phyloP scores from a whole-genome alignment of 495 filamentous ascomycete species.

The Bacidia gigantensis region DNA sequence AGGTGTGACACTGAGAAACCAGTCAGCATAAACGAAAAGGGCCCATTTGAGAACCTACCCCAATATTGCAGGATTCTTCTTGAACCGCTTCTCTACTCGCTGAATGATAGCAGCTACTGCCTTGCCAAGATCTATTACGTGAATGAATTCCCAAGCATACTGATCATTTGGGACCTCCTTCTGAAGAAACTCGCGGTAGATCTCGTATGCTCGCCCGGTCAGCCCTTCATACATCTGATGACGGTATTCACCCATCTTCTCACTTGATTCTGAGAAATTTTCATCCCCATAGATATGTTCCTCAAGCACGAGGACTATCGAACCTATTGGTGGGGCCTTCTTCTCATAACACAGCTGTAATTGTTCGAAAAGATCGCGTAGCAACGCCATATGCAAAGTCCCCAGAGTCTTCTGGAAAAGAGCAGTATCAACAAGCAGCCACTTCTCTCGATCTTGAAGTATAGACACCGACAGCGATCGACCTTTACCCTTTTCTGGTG shows the following conservation, averaged over 20 bases:
- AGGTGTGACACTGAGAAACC: conserved; percentile 46
- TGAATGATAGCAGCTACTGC: conserved; percentile 67
- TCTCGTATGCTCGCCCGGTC: conserved; percentile 53
- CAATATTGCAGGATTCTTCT: conserved; percentile 78
- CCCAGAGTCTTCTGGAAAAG: conserved; percentile 61
- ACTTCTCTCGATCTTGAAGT: conserved; percentile 46
- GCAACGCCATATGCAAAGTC: conserved; percentile 64
- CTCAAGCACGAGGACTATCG: conserved; percentile 70
- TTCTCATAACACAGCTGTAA: conserved; percentile 77
- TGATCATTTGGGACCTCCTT: conserved; percentile 59
- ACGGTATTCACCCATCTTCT: conserved; percentile 54
- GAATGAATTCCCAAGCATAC: conserved; percentile 69
- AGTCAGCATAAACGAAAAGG: neutral
- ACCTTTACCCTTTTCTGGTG: conserved; percentile 42
- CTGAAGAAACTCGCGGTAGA: conserved; percentile 59
- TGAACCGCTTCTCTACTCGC: conserved; percentile 82
- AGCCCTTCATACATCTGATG: conserved; percentile 60
- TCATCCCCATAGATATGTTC: conserved; percentile 71
- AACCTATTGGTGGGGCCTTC: conserved; percentile 64
- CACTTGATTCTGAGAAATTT: conserved; percentile 51
- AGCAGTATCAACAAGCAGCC: conserved; percentile 69
- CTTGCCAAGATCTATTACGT: conserved; percentile 79
- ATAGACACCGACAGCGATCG: conserved; percentile 30
- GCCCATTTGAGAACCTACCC: conserved; percentile 35
- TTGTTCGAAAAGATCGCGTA: conserved; percentile 76